These are phyloP conservation scores for Chaetomiaceae sp. DNA, from an alignment of 2,329 filamentous ascomycete species.

Conservation along the genomic window DNA sequence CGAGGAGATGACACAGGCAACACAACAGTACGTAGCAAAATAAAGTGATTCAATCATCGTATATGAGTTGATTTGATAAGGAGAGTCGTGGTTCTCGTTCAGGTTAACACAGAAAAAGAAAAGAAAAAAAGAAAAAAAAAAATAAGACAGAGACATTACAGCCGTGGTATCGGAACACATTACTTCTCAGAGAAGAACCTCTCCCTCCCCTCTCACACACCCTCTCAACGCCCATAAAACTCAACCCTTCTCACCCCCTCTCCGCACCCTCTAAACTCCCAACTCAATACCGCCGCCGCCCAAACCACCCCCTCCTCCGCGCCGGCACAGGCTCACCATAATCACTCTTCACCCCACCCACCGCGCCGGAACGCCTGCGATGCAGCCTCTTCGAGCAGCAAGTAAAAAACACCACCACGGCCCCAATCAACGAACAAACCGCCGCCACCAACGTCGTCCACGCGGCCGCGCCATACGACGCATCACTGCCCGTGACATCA, in stretches of 20 bases:
- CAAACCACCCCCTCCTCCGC: slow-evolving; percentile 7
- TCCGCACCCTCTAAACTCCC: no score
- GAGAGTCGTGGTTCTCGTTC: not conserved
- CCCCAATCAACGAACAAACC: slow-evolving; percentile 50
- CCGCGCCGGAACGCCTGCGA: slow-evolving; percentile 27
- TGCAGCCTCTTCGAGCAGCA: slow-evolving; percentile 45
- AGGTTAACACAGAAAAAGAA: no score
- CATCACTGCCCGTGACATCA: slow-evolving; percentile 33
- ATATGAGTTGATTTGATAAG: not conserved
- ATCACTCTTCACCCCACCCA: slow-evolving; percentile 10
- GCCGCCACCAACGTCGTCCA: slow-evolving; percentile 57
- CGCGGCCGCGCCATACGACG: slow-evolving; percentile 49
- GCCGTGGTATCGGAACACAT: not conserved
- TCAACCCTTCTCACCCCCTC: not conserved
- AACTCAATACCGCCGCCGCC: no score
- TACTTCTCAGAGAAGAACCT: no score
- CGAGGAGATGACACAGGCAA: not conserved
- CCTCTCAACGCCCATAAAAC: not conserved
- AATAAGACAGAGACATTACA: not conserved
- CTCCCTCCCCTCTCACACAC: not conserved
- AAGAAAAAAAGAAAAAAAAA: not conserved
- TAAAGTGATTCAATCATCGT: no score
- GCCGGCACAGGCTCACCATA: slow-evolving; percentile 8
- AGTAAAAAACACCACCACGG: slow-evolving; percentile 54
- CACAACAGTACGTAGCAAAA: no score